Evolutionary conservation across 208 protist species (phyloP).

Genomic region (Trichomonas gallinae): DNA sequence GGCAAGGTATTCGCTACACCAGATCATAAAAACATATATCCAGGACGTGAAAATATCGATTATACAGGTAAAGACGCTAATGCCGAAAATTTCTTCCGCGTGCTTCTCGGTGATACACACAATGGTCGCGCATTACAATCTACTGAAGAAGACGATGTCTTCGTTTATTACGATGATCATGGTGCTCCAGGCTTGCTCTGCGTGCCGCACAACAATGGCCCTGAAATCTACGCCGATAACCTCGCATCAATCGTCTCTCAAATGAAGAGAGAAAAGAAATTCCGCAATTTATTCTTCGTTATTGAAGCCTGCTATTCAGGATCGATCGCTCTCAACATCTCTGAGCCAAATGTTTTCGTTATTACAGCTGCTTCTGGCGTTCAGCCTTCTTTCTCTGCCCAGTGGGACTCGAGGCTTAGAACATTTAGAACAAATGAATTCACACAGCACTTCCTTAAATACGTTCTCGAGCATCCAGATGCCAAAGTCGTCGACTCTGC

Average conservation of each 20-base stretch:
- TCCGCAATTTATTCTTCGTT: not conserved
- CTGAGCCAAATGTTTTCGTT: not conserved
- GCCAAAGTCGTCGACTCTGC: not conserved
- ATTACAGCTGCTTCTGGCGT: not conserved
- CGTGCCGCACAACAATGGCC: not conserved
- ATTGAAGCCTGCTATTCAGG: conserved; percentile 20
- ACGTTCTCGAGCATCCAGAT: not conserved
- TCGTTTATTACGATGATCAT: conserved; percentile 12
- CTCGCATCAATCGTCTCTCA: not conserved
- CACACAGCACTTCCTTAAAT: not conserved
- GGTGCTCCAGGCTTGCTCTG: not conserved
- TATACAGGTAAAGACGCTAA: not conserved
- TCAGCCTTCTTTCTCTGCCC: not conserved
- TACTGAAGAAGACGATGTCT: not conserved
- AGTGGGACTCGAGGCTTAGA: not conserved
- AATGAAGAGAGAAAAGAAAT: not conserved
- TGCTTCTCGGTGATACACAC: not conserved
- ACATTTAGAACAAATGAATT: not conserved
- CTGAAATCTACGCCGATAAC: not conserved
- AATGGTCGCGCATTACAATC: not conserved
- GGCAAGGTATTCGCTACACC: not conserved
- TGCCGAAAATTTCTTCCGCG: not conserved
- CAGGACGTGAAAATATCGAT: not conserved
- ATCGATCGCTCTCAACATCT: not conserved
- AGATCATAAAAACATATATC: not conserved